These are phyloP conservation scores for Colletotrichum endophyticum DNA, from an alignment of 2,329 filamentous ascomycete genomes.

Conservation along the genomic window DNA sequence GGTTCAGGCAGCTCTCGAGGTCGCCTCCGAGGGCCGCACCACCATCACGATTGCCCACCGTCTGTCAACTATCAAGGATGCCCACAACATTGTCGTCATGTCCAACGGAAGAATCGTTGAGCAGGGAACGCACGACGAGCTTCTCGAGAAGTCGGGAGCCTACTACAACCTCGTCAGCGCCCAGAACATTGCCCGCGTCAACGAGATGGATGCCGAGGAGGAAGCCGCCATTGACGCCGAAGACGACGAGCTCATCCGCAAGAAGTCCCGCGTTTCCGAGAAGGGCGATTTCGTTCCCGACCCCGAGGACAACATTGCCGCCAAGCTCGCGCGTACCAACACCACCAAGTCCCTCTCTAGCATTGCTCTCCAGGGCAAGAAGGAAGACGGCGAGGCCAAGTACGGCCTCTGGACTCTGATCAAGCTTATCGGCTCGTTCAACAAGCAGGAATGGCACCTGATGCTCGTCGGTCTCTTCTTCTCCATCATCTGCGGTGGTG, in stretches of 20 bases:
- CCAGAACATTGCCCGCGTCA: conserved; percentile 75
- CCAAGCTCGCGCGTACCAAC: conserved; percentile 59
- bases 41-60: conserved; percentile 97
- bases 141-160: conserved; percentile 72
- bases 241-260: conserved; percentile 55
- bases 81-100: conserved; percentile 97
- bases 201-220: conserved; percentile 57
- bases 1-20: conserved; percentile 90
- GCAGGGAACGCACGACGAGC: conserved; percentile 84
- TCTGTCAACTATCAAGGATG: conserved; percentile 90
- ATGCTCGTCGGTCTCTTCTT: conserved; percentile 79
- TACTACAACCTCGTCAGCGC: conserved; percentile 89
- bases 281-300: conserved; percentile 52
- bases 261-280: conserved; percentile 45
- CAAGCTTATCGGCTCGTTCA: conserved; percentile 81
- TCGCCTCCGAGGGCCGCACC: conserved; percentile 83
- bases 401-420: conserved; percentile 79
- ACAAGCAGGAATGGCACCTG: conserved; percentile 70
- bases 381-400: conserved; percentile 55
- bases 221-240: conserved; percentile 53
- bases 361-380: conserved; percentile 65
- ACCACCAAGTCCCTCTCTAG: conserved; percentile 72
- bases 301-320: conserved; percentile 65
- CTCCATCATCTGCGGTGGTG: conserved; percentile 78
- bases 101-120: conserved; percentile 84